phyloP scores from a whole-genome alignment of 2,329 filamentous ascomycete genomes.

The Cytospora mali region DNA sequence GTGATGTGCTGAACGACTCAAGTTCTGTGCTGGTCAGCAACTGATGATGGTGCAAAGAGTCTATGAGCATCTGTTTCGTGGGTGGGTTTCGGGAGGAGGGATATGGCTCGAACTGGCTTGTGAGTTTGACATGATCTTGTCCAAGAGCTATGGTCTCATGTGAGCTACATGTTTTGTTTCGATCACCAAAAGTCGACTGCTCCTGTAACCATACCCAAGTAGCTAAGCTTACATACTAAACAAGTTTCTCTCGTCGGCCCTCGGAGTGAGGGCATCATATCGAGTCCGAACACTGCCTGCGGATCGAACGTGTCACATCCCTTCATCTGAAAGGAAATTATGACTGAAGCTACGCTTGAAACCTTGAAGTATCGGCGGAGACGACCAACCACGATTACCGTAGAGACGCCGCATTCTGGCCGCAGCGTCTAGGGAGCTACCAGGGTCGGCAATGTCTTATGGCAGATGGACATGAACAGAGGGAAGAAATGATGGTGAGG shows the following conservation, averaged over 20 bases:
- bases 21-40: neutral
- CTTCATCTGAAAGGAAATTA: too few species aligned
- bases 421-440: too few species aligned
- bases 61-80: neutral
- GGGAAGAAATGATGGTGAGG: too few species aligned
- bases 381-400: too few species aligned
- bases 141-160: neutral
- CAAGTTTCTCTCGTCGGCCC: neutral
- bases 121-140: neutral
- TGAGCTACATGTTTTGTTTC: neutral
- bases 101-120: neutral
- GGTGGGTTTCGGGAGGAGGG: too few species aligned
- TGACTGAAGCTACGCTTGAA: too few species aligned
- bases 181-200: neutral
- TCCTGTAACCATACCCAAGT: neutral
- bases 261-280: neutral
- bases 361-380: too few species aligned
- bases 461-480: neutral
- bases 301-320: too few species aligned
- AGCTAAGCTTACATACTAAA: neutral
- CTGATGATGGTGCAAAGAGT: conserved; percentile 13
- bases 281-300: too few species aligned
- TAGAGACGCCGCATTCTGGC: too few species aligned
- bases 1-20: conserved; percentile 2
- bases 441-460: too few species aligned